Percentiles rank a stretch among this genome's conserved stretches.
These are phyloP conservation scores for Taphrina pruni DNA, from an alignment of 1,139 yeast genomes.

Conservation along the genomic window DNA sequence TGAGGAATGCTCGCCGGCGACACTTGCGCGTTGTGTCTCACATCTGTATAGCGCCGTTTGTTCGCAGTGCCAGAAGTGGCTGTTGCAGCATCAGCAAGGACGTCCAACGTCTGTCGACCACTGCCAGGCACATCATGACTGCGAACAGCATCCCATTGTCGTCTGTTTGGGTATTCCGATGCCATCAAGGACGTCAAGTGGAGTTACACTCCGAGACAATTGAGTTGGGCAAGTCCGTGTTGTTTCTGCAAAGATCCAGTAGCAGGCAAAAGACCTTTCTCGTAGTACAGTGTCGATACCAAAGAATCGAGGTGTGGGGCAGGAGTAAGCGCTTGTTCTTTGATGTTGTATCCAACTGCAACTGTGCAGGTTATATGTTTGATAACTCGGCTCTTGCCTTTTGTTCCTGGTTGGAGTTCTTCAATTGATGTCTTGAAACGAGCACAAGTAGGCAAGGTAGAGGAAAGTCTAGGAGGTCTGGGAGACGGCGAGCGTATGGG, in stretches of 20 bases:
- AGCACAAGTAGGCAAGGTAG: not conserved
- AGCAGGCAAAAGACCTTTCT: not conserved
- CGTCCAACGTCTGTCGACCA: slow-evolving; percentile 6
- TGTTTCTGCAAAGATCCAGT: not conserved
- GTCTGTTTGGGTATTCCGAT: not conserved
- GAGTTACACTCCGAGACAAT: too few relatives aligned
- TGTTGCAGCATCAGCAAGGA: slow-evolving; percentile 7
- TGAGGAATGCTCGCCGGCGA: not conserved
- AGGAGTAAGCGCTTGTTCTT: not conserved
- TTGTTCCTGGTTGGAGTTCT: too few relatives aligned
- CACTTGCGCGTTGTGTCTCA: not conserved
- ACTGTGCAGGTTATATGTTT: too few relatives aligned
- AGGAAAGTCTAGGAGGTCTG: not conserved
- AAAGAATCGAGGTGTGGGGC: slow-evolving; percentile 1
- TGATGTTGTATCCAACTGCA: not conserved
- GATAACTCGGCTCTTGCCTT: too few relatives aligned
- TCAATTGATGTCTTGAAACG: too few relatives aligned
- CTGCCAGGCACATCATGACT: not conserved
- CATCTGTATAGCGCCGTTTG: slow-evolving; percentile 2
- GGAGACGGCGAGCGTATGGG: too few relatives aligned
- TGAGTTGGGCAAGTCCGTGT: too few relatives aligned
- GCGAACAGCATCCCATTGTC: slow-evolving; percentile 14
- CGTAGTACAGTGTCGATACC: not conserved
- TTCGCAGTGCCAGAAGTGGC: not conserved
- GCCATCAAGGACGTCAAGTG: not conserved